phyloP scores from a whole-genome alignment of 2,329 filamentous ascomycete genomes.

The Pseudogymnoascus sp. region DNA sequence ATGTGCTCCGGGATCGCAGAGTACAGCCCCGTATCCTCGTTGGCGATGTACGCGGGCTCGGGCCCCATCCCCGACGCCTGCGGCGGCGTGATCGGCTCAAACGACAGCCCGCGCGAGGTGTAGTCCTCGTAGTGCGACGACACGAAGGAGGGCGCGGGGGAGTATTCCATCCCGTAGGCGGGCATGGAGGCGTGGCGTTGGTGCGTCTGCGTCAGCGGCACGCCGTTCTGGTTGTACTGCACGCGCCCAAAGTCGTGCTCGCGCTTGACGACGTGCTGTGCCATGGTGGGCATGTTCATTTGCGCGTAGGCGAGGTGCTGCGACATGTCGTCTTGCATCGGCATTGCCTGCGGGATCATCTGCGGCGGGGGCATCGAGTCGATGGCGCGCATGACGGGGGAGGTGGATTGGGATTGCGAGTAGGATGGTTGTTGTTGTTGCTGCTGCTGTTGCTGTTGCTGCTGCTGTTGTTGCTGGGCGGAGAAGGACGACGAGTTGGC shows the following conservation, averaged over 20 bases:
- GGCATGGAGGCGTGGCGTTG: constrained; percentile 98
- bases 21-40: constrained; percentile 94
- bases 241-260: constrained; percentile 76
- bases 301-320: constrained; percentile 58
- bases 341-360: constrained; percentile 60
- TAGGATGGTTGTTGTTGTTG: constrained; percentile 30
- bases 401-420: constrained; percentile 70
- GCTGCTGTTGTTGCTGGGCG: constrained; percentile 42
- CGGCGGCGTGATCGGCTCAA: constrained; percentile 91
- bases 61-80: constrained; percentile 71
- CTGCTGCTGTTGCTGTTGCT: constrained; percentile 44
- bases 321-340: constrained; percentile 48
- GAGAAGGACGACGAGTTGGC: constrained; percentile 96
- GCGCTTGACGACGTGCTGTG: constrained; percentile 73
- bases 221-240: constrained; percentile 87
- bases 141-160: constrained; percentile 91
- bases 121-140: constrained; percentile 99
- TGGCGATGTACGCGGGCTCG: constrained; percentile 94
- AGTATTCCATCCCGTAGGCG: constrained; percentile 89
- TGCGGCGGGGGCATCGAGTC: constrained; percentile 90
- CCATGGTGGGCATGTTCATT: constrained; percentile 62
- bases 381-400: constrained; percentile 81
- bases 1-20: constrained; percentile 87
- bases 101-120: constrained; percentile 81
- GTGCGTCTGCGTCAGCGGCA: constrained; percentile 73